phyloP scores from a whole-genome alignment of 176 grass and related monocot genomes.

The Hyparrhenia diplandra region DNA sequence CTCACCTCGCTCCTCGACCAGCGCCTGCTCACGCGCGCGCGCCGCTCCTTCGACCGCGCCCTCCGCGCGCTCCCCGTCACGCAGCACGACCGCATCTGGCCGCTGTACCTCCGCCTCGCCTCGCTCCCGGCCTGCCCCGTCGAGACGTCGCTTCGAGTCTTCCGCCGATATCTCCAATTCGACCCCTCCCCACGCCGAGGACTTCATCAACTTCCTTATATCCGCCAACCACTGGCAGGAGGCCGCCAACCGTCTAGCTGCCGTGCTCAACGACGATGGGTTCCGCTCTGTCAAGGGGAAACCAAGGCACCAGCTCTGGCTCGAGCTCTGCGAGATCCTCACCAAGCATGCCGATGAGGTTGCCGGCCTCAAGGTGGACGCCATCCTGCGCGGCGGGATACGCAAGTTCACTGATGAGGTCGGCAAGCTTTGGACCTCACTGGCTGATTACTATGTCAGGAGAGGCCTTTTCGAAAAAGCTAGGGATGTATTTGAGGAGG shows the following conservation, averaged over 20 bases:
- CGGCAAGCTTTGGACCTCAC: conserved; percentile 72
- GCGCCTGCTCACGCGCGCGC: conserved; percentile 53
- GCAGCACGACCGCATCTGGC: conserved; percentile 88
- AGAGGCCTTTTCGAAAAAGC: conserved; percentile 72
- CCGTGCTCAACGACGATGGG: conserved; percentile 62
- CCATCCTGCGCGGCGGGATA: conserved; percentile 66
- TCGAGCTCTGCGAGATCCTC: conserved; percentile 71
- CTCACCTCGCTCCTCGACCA: conserved; percentile 69
- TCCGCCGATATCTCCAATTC: conserved; percentile 79
- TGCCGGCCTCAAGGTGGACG: conserved; percentile 66
- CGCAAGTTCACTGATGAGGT: conserved; percentile 79
- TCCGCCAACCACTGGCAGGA: conserved; percentile 65
- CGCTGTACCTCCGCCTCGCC: conserved; percentile 62
- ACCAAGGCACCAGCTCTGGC: conserved; percentile 82
- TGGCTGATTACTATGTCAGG: conserved; percentile 75
- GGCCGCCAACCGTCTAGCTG: conserved; percentile 56
- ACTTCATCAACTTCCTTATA: conserved; percentile 79
- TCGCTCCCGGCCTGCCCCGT: conserved; percentile 64
- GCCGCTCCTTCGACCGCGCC: conserved; percentile 66
- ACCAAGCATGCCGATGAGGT: conserved; percentile 83
- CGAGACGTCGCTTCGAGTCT: conserved; percentile 75
- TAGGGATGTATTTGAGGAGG: conserved; percentile 74
- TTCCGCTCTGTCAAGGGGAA: conserved; percentile 82
- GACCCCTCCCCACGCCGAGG: conserved; percentile 75
- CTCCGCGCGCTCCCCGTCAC: conserved; percentile 72